phyloP scores from a whole-genome alignment of 176 grass and related monocot species.

The Zea luxurians region DNA sequence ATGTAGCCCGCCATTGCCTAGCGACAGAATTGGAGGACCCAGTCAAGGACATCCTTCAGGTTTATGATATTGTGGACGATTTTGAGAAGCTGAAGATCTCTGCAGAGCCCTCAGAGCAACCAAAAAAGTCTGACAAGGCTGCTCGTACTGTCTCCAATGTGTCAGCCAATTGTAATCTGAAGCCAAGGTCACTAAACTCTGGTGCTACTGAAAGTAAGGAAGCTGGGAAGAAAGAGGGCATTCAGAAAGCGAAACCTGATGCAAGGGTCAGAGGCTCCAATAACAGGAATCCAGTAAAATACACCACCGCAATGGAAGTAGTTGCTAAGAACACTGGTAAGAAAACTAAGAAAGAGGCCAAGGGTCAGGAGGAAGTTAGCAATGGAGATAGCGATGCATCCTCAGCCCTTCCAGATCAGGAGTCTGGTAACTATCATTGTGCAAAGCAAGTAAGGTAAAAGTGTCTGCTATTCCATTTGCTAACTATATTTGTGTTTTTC shows the following conservation, averaged over 20 bases:
- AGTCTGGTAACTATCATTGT: slow-evolving; percentile 53
- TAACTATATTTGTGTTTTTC: slow-evolving; percentile 23
- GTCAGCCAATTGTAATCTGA: slow-evolving; percentile 58
- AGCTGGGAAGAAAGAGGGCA: slow-evolving; percentile 40
- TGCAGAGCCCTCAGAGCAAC: slow-evolving; percentile 32
- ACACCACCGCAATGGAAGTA: slow-evolving; percentile 35
- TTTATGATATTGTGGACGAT: slow-evolving; percentile 75
- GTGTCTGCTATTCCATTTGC: not conserved
- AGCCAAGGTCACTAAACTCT: slow-evolving; percentile 66
- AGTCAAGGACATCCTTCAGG: slow-evolving; percentile 65
- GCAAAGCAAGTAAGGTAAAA: not conserved
- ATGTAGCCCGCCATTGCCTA: slow-evolving; percentile 61
- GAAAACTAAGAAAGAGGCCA: slow-evolving; percentile 56
- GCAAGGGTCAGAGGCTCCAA: slow-evolving; percentile 53
- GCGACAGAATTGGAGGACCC: slow-evolving; percentile 49
- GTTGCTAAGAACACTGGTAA: slow-evolving; percentile 37
- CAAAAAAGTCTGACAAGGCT: slow-evolving; percentile 58
- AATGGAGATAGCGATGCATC: slow-evolving; percentile 4
- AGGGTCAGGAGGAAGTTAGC: slow-evolving; percentile 41
- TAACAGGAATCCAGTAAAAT: slow-evolving; percentile 37
- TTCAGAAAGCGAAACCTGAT: slow-evolving; percentile 52
- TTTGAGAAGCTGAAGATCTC: slow-evolving; percentile 74
- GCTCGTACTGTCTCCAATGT: slow-evolving; percentile 22
- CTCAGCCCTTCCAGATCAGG: slow-evolving; percentile 16
- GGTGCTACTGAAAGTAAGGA: slow-evolving; percentile 37